These are phyloP conservation scores for Epichloe glyceriae DNA, from an alignment of 2,329 filamentous ascomycete genomes.

Conservation along the genomic window DNA sequence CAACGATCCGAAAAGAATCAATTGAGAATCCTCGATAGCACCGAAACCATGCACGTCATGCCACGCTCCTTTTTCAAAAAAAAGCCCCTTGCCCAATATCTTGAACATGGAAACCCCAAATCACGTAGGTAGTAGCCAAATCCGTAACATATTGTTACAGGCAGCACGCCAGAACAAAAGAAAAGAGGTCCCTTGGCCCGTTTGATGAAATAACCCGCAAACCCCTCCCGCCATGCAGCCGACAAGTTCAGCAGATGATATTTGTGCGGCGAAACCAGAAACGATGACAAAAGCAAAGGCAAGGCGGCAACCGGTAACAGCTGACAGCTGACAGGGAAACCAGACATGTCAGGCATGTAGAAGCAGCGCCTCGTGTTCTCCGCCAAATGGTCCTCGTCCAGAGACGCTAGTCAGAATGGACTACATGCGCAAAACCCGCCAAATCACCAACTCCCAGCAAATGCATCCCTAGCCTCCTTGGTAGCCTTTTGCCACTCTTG, in stretches of 20 bases:
- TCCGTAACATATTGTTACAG: too few species aligned
- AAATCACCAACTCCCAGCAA: constrained; percentile 20
- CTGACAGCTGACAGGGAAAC: background rate
- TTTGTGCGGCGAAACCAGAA: background rate
- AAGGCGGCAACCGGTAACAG: background rate
- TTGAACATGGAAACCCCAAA: background rate
- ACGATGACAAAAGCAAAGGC: background rate
- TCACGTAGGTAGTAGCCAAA: background rate
- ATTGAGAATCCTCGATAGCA: background rate
- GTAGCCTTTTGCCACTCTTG: constrained; percentile 28
- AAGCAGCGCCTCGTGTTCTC: background rate
- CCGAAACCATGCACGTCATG: background rate
- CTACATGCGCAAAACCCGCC: constrained; percentile 1
- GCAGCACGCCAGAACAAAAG: too few species aligned
- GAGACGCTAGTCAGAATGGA: constrained; percentile 11
- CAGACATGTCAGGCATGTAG: background rate
- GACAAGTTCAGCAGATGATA: background rate
- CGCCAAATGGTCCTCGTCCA: too few species aligned
- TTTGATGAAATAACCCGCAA: background rate
- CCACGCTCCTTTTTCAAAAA: background rate
- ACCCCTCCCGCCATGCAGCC: constrained; percentile 1
- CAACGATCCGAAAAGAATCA: too few species aligned
- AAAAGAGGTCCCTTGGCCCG: too few species aligned
- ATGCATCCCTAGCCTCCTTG: constrained; percentile 29
- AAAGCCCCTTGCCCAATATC: background rate